Evolutionary conservation across 116 monocot genomes (phyloP), one percentile per base, ranked within the genome.

Genomic region (Thalassia testudinum): DNA sequence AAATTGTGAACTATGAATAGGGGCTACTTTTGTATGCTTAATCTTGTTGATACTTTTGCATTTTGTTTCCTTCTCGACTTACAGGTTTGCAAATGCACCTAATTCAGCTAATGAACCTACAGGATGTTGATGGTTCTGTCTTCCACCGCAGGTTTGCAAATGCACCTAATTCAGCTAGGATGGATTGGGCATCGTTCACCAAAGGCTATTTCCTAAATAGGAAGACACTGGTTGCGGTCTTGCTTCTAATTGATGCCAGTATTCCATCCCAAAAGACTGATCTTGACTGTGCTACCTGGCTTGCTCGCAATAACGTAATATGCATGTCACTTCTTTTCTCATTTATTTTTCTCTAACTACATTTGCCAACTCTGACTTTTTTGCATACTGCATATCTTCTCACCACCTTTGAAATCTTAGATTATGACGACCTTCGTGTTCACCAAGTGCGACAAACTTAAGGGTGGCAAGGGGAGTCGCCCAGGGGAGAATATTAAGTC

Each of bases 281-380:
- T 62, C 69, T 99, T 38, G 99, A 99, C 54, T 99, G 99, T 68
- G 90, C 99, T 37, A 80, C 83, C 56, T 99, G 99, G 99, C 86
- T 99, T 29, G 82, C 90, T 11, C 82, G 99, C 13, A 99, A 99
- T 61, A 78, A 99, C 58, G 99, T 99, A 73, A 54, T 0, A 54
- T 29, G 1, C 15, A 24, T 26, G 15, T 52, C 12, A 22, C 23
- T 49, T 18, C 23, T 5, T 49, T 53, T 28, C 30, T 28, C 27
- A 27, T 13, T 7, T 18, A 18, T 28, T 30, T 20, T 21, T 55
- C 1, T 37, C n/a, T 55, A 10, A 55, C 17, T 19, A 19, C 20
- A 12, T 55, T 16, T 19, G n/a, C 8, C 37, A 8, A 2, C 12
- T 20, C 34, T 55, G 28, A 15, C 16, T 37, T 37, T 0, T 38